Base-by-base conservation (phyloP, 257 asterid species). In the Anisodus tanguticus region DNA sequence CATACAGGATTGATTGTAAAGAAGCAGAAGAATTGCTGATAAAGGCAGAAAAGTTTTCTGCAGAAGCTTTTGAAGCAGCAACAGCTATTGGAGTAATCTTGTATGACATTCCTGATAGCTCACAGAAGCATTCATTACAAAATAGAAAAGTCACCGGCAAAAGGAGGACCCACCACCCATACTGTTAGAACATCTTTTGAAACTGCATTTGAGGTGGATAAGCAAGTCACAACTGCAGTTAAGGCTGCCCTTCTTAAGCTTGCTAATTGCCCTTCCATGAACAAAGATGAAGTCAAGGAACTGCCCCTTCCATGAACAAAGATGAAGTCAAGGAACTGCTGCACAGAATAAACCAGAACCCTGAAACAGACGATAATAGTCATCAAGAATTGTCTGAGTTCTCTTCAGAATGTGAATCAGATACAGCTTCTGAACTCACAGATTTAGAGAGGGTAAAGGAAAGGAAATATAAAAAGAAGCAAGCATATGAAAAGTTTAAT, bases 141-240 rank as follows among this genome's bases (percentile, higher is more conserved):
- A 82, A 89, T 90, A 15, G 97, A 92, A 79, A 88, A 88, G 63
- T 63, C 90, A 13, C 85, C 93, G 3, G 83, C 89, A 71, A 87
- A 83, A 64, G 94, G 86, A 83, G 92, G 91, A 6, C 69, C 92
- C 35, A 76, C 91, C 22, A 85, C 90, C 15, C 97, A 94, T 86
- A 84, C 91, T 76, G 93, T 96, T 76, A 88, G 93, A 79, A 96
- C 97, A 60, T 92, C 97, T 84, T 92, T 95, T 47, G 98, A 95
- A 86, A 90, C 96, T 79, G 95, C 95, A 55, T 95, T 97, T 83
- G 97, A 95, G 78, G 98, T 97, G 81, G 98, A 97, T 87, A 94
- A 92, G 85, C 98, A 97, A 93, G 98, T 97, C 47, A 97, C 98
- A 58, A 84, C 84, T 60, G 99, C 98, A 1, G 95, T 97, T 11